Evolutionary conservation across 805 yeast species (phyloP), one percentile per base, ranked within the genome.

Genomic region (Saccharomycopsis amapae): DNA sequence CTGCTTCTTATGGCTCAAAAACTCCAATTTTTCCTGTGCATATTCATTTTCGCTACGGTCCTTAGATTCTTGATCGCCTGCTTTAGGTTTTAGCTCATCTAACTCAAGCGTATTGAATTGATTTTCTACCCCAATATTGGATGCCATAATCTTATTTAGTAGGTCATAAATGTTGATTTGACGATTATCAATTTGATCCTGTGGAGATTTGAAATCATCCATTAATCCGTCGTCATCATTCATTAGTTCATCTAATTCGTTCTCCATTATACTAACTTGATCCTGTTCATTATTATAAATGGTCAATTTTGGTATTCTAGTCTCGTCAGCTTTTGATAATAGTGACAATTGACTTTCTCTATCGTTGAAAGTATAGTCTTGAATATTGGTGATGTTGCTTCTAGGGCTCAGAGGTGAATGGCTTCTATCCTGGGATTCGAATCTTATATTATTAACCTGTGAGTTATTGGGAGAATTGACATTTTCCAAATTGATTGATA

Each of bases 1-100:
- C 49, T 87, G 94, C 59, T 86, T 87, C 38, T 62, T 63, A 23
- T 61, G 40, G 12, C 28, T 32, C 13, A 44, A 37, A 39, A 51
- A 13, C 68, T 41, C 30, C 63, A 58, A n/a, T 62, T 61, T 42
- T 56, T 65, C 38, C 36, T 40, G 19, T n/a, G 7, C 37, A 26
- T 26, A 9, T 26, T 26, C 12, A 26, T 26, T 12, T 26, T 26
- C 12, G 12, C 12, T 26, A 26, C 12, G 12, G 12, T 26, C 30
- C 12, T 26, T 12, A 26, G 30, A 9, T 12, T 26, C 30, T 12
- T 26, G 30, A 12, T 7, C 7, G 7, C 10, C 30, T 26, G 30
- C 12, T 26, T 26, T 12, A 26, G 12, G 10, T 26, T 26, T 26
- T 9, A 9, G 7, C n/a, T 33, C 19, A 7, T 17, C 6, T 17